These are phyloP conservation scores for Ceratorhiza oryzae-sativae DNA, from an alignment of 1,284 basidiomycete species.

Conservation along the genomic window DNA sequence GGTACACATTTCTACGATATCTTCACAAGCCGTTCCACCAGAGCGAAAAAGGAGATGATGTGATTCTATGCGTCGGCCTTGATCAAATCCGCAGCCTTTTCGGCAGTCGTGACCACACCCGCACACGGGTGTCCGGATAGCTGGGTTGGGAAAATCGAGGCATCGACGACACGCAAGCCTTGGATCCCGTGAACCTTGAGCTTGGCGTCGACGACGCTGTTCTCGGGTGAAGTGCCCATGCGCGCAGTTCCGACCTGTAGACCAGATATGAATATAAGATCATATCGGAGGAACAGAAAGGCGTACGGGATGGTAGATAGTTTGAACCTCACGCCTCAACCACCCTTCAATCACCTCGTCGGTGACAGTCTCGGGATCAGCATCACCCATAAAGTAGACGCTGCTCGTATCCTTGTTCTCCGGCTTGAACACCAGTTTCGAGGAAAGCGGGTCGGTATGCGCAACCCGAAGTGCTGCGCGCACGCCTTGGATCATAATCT, in stretches of 20 bases:
- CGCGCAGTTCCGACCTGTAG: constrained; percentile 45
- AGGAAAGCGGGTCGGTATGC: constrained; percentile 46
- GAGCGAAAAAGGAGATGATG: too few relatives aligned
- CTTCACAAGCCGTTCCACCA: too few relatives aligned
- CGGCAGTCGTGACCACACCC: constrained; percentile 50
- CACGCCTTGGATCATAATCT: constrained; percentile 48
- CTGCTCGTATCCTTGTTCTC: constrained; percentile 47
- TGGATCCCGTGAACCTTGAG: constrained; percentile 57
- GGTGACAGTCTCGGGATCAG: constrained; percentile 48
- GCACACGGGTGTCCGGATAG: constrained; percentile 50
- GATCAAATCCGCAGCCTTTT: constrained; percentile 45
- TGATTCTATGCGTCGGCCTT: too few relatives aligned
- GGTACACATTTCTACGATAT: too few relatives aligned
- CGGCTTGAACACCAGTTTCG: constrained; percentile 49
- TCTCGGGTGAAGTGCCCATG: constrained; percentile 49
- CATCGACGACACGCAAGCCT: constrained; percentile 58
- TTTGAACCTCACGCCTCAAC: constrained; percentile 51
- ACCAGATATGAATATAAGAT: neutral
- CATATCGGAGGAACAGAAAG: constrained; percentile 37
- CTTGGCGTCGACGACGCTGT: constrained; percentile 56
- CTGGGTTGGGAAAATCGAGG: constrained; percentile 55
- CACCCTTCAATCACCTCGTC: constrained; percentile 54
- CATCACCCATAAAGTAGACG: constrained; percentile 49
- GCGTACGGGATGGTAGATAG: constrained; percentile 55
- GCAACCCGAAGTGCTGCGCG: constrained; percentile 47